Conservation (phyloP, 345 rosid genomes). For the Hypericum perforatum region DNA sequence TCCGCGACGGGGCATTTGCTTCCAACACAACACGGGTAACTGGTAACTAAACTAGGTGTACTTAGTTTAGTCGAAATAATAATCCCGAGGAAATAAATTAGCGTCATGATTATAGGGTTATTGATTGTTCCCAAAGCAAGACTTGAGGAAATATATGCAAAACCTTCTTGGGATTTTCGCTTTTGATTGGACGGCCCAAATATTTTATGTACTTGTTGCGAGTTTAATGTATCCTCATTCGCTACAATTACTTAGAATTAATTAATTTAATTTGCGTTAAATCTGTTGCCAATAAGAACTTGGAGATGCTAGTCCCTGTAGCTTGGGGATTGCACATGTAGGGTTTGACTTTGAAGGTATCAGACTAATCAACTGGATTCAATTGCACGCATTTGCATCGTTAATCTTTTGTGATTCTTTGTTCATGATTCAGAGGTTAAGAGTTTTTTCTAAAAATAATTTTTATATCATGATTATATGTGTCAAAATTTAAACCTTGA, state of each 20-base stretch:
- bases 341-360: constrained; percentile 20
- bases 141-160: constrained; percentile 30
- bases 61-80: constrained; percentile 13
- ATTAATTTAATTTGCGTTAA: neutral
- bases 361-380: constrained; percentile 25
- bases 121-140: constrained; percentile 46
- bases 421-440: no score
- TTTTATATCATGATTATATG: no score
- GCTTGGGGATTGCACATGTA: constrained; percentile 31
- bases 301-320: constrained; percentile 35
- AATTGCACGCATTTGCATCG: constrained; percentile 17
- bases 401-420: no score
- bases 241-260: no score
- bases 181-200: constrained; percentile 21
- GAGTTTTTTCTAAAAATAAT: no score
- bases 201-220: constrained; percentile 1
- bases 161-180: constrained; percentile 34
- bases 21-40: no score
- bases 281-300: constrained; percentile 4
- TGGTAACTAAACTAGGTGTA: no score
- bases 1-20: no score
- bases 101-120: constrained; percentile 10
- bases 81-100: constrained; percentile 34
- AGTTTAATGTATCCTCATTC: neutral
- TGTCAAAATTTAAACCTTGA: no score